phyloP scores from a whole-genome alignment of 2,329 filamentous ascomycete species.

The Exophiala aquamarina region DNA sequence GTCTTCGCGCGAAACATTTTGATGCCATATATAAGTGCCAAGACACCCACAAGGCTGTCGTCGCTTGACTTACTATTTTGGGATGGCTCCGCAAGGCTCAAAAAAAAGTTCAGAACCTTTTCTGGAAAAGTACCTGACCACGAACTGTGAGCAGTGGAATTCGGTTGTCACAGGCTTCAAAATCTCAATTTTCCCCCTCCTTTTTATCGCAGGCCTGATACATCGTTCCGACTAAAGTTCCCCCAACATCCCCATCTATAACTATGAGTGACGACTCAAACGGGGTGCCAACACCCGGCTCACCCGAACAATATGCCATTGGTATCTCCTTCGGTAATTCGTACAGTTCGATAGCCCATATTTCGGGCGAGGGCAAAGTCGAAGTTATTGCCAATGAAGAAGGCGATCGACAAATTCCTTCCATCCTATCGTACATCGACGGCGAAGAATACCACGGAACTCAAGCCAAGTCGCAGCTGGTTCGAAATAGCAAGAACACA shows the following conservation, averaged over 20 bases:
- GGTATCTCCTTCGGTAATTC: slow-evolving; percentile 98
- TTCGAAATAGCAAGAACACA: slow-evolving; percentile 91
- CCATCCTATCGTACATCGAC: slow-evolving; percentile 88
- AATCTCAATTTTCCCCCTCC: too few relatives aligned
- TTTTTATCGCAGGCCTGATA: too few relatives aligned
- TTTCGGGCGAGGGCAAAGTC: slow-evolving; percentile 81
- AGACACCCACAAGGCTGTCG: slow-evolving; percentile 15
- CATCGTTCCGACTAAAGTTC: too few relatives aligned
- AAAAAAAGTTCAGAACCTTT: slow-evolving; percentile 25
- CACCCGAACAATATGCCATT: slow-evolving; percentile 66
- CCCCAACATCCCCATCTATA: background rate
- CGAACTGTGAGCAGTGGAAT: background rate
- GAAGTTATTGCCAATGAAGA: slow-evolving; percentile 99
- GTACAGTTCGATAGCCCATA: slow-evolving; percentile 95
- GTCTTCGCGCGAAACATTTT: too few relatives aligned
- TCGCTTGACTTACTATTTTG: slow-evolving; percentile 16
- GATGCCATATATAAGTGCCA: background rate
- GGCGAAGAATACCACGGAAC: slow-evolving; percentile 96
- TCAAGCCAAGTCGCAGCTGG: slow-evolving; percentile 89
- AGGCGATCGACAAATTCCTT: slow-evolving; percentile 96
- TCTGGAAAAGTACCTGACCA: slow-evolving; percentile 1
- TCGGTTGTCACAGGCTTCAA: too few relatives aligned
- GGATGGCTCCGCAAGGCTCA: slow-evolving; percentile 13
- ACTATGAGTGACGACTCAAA: slow-evolving; percentile 55
- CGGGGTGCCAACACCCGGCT: slow-evolving; percentile 43